Evolutionary conservation across 169 alveolate genomes (phyloP).

Genomic region (Amoebophrya sp.): DNA sequence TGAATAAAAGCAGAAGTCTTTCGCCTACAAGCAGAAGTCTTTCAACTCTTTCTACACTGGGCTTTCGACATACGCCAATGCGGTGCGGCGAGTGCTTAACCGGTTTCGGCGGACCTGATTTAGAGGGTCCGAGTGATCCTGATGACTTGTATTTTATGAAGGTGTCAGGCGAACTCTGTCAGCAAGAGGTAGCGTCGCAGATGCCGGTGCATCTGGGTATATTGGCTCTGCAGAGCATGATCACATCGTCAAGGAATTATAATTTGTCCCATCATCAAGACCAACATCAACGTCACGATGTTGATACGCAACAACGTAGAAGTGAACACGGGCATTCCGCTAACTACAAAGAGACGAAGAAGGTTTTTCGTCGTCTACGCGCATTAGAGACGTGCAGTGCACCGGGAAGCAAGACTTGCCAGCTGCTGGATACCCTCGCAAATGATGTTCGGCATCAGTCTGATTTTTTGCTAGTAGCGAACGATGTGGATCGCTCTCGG

Average conservation of each 20-base stretch:
- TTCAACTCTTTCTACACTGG: not conserved
- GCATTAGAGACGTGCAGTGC: not conserved
- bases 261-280: too few species aligned
- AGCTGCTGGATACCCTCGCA: not conserved
- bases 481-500: not conserved
- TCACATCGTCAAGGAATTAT: not conserved
- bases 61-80: not conserved
- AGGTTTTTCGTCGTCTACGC: too few species aligned
- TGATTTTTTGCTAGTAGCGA: not conserved
- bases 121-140: too few species aligned
- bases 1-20: not conserved
- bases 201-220: not conserved
- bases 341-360: too few species aligned
- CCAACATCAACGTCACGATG: too few species aligned
- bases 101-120: too few species aligned
- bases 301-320: too few species aligned
- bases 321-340: too few species aligned
- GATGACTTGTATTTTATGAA: not conserved
- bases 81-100: too few species aligned
- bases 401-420: constrained; percentile 3
- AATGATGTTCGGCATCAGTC: not conserved
- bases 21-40: not conserved
- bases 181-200: not conserved
- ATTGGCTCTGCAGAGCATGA: not conserved
- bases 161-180: not conserved